Evolutionary conservation across 2,329 filamentous ascomycete species (phyloP), one percentile per base, ranked within the genome.

Genomic region (Fusarium brevicatenulatum): DNA sequence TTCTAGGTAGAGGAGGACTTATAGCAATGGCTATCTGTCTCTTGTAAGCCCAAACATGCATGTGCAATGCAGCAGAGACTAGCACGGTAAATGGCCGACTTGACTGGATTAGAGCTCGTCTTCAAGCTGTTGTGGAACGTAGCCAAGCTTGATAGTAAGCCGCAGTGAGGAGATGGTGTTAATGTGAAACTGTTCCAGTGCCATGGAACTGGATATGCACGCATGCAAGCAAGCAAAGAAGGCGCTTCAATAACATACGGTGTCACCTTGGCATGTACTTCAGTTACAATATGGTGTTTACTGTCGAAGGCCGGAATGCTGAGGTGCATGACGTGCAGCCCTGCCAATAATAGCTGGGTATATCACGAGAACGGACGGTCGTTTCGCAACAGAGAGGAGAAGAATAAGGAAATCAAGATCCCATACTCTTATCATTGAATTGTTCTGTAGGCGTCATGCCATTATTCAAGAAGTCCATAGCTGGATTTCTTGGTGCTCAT

Each of bases 91-190:
- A 37, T 40, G 30, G 32, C 18, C 28, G 62, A 30, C 19, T 53
- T 42, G 12, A 49, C 30, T 44, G 54, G 44, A 43, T 36, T 37
- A 42, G 40, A 55, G 44, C 50, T 54, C 34, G 40, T 40, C 30
- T 25, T 44, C 37, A 43, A 58, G 28, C 63, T 73, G 70, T 55
- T 37, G 70, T 73, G 70, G 25, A 71, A 72, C 70, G 53, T 63
- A 47, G 66, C 70, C 70, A 55, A 62, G 66, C 32, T 52, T 49
- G 36, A 39, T 58, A 32, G 56, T 67, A 37, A 32, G 58, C 40
- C 54, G 52, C 44, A 63, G 46, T 40, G 30, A 70, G n/a, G 42
- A 37, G 44, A 70, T 71, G 50, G 32, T 46, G 53, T 57, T 42
- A 23, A 58, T 19, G 69, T 53, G 54, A 43, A 43, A 34, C 42